Evolutionary conservation across 139 green algal species (phyloP).

Genomic region (Haematococcus lacustris): DNA sequence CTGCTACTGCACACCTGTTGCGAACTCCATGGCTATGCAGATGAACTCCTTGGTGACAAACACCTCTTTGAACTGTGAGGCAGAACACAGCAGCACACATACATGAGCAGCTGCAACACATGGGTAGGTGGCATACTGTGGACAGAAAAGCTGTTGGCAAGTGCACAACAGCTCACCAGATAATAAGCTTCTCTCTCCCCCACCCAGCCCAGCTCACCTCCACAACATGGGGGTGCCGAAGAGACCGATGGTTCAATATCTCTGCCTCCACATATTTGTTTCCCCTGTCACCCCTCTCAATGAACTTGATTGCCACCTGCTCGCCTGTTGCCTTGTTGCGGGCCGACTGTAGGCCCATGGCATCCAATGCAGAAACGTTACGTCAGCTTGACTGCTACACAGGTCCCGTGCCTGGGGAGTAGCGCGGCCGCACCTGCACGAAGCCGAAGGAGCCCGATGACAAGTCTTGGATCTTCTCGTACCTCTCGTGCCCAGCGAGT

Average conservation of each 20-base stretch:
- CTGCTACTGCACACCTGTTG: no score
- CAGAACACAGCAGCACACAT: no score
- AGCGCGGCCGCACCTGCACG: slow-evolving; percentile 33
- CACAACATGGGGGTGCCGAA: slow-evolving; percentile 92
- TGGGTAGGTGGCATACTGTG: no score
- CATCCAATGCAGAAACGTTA: neutral
- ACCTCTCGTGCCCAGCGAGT: neutral
- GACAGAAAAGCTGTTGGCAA: no score
- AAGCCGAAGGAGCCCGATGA: slow-evolving; percentile 48
- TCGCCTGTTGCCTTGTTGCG: slow-evolving; percentile 35
- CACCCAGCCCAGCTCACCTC: no score
- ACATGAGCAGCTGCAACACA: no score
- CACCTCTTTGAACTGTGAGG: slow-evolving; percentile 95
- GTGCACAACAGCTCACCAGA: no score
- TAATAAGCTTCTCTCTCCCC: no score
- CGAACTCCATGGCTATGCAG: slow-evolving; percentile 53
- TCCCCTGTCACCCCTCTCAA: slow-evolving; percentile 37
- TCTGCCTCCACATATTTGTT: slow-evolving; percentile 87
- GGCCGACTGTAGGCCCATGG: neutral
- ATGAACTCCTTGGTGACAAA: slow-evolving; percentile 60
- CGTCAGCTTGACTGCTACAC: slow-evolving; percentile 50
- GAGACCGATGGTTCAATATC: slow-evolving; percentile 87
- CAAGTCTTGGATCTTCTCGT: slow-evolving; percentile 18
- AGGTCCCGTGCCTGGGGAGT: slow-evolving; percentile 35
- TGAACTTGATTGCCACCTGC: slow-evolving; percentile 65